Percentiles rank a stretch among this genome's conserved stretches.
Evolutionary conservation across 805 yeast species (phyloP).

Genomic region (Wickerhamiella brachini): DNA sequence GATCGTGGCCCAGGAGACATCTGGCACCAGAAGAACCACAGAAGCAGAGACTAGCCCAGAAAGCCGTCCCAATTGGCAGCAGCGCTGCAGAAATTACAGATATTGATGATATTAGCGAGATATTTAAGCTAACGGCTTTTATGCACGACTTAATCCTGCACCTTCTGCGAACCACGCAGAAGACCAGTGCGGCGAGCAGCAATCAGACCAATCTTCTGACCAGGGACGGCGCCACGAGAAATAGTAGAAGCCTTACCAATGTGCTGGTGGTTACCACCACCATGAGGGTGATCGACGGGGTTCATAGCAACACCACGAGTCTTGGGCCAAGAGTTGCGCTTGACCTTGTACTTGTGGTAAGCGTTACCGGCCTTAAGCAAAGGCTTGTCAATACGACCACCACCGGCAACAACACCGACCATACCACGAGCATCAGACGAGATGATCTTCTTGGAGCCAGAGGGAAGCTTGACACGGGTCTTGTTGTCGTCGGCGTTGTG

Average conservation of each 20-base stretch:
- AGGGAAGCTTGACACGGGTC: slow-evolving; percentile 98
- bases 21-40: no score
- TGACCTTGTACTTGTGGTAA: slow-evolving; percentile 98
- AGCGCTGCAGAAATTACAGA: no score
- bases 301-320: slow-evolving; percentile 99
- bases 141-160: slow-evolving; percentile 43
- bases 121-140: slow-evolving; percentile 2
- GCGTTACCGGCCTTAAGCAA: slow-evolving; percentile 99
- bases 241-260: slow-evolving; percentile 99
- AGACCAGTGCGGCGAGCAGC: slow-evolving; percentile 99
- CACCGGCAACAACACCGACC: slow-evolving; percentile 99
- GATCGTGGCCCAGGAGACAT: no score
- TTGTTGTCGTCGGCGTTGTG: slow-evolving; percentile 99
- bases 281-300: slow-evolving; percentile 99
- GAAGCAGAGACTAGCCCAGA: no score
- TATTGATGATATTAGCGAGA: background rate
- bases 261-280: slow-evolving; percentile 99
- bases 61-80: no score
- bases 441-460: slow-evolving; percentile 96
- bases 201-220: slow-evolving; percentile 99
- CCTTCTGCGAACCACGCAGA: slow-evolving; percentile 98
- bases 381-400: slow-evolving; percentile 99
- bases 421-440: slow-evolving; percentile 98
- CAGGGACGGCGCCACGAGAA: slow-evolving; percentile 98
- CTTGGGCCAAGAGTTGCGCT: slow-evolving; percentile 99